Evolutionary conservation across 805 yeast species (phyloP).

Genomic region (Yamadazyma ubonensis): DNA sequence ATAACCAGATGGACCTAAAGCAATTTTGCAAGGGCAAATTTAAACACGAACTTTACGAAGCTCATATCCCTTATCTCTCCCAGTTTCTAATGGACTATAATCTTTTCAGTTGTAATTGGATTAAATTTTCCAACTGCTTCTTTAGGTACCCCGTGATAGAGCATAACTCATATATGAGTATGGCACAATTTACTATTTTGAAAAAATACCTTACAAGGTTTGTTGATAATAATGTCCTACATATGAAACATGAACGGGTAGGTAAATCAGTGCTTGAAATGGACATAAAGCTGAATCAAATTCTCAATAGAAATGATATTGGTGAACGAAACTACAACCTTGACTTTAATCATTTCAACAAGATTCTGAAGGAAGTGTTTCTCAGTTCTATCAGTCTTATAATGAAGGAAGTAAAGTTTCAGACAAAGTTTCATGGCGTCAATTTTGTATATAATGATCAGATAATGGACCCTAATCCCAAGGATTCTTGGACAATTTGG

Average conservation of each 20-base stretch:
- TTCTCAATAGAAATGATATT: slow-evolving; percentile 53
- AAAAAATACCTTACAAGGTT: slow-evolving; percentile 10
- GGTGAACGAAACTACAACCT: slow-evolving; percentile 50
- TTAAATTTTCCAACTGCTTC: slow-evolving; percentile 45
- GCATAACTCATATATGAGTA: slow-evolving; percentile 12
- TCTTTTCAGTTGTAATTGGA: slow-evolving; percentile 81
- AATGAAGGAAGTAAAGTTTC: slow-evolving; percentile 56
- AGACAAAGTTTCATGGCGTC: slow-evolving; percentile 42
- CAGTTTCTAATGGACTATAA: slow-evolving; percentile 86
- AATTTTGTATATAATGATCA: slow-evolving; percentile 9
- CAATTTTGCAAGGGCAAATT: slow-evolving; percentile 9
- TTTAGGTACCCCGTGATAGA: slow-evolving; percentile 57
- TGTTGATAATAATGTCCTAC: slow-evolving; percentile 30
- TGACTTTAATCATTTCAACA: slow-evolving; percentile 41
- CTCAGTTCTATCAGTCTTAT: slow-evolving; percentile 52
- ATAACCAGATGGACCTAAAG: slow-evolving; percentile 8
- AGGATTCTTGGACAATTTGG: slow-evolving; percentile 22
- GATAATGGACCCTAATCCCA: slow-evolving; percentile 5
- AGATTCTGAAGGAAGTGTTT: slow-evolving; percentile 10
- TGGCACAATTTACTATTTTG: slow-evolving; percentile 12
- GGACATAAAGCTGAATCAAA: slow-evolving; percentile 62
- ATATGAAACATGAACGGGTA: slow-evolving; percentile 45
- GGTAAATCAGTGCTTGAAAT: slow-evolving; percentile 68
- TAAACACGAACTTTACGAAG: slow-evolving; percentile 49
- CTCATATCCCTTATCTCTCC: slow-evolving; percentile 72